phyloP scores from a whole-genome alignment of 176 grass and related monocot genomes.

The Carex parvula region DNA sequence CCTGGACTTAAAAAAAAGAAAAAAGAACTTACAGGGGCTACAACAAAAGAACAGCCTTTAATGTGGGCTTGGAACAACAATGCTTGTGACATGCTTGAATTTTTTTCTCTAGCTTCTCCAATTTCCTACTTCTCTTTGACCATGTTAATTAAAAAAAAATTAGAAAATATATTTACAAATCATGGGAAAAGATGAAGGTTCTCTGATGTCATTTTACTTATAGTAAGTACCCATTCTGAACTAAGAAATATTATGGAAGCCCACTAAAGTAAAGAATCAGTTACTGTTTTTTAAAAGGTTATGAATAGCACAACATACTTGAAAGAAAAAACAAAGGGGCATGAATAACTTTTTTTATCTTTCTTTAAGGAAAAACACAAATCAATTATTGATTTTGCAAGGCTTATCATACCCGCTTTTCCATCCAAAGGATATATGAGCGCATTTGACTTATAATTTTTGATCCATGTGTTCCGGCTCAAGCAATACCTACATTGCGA shows the following conservation, averaged over 20 bases:
- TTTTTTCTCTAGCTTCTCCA: conserved; percentile 29
- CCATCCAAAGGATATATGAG: conserved; percentile 98
- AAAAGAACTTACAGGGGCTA: conserved; percentile 77
- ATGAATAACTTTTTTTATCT: neutral
- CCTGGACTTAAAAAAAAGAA: neutral
- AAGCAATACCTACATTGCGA: conserved; percentile 61
- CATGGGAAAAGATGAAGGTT: neutral
- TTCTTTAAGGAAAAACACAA: neutral
- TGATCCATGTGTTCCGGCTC: conserved; percentile 97
- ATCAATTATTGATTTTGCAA: neutral
- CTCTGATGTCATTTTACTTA: neutral
- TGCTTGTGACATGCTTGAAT: conserved; percentile 47
- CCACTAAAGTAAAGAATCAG: neutral
- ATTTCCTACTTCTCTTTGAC: conserved; percentile 51
- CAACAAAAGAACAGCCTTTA: conserved; percentile 79
- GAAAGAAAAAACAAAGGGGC: neutral
- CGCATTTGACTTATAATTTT: conserved; percentile 97
- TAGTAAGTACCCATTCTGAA: neutral
- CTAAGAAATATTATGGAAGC: neutral
- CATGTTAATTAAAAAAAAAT: neutral
- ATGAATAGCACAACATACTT: neutral
- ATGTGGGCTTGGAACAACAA: conserved; percentile 33
- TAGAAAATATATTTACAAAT: neutral
- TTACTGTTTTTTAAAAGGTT: neutral
- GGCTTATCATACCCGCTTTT: conserved; percentile 70